Base-by-base conservation (phyloP, 1,284 basidiomycete genomes). In the Leccinum fallax region DNA sequence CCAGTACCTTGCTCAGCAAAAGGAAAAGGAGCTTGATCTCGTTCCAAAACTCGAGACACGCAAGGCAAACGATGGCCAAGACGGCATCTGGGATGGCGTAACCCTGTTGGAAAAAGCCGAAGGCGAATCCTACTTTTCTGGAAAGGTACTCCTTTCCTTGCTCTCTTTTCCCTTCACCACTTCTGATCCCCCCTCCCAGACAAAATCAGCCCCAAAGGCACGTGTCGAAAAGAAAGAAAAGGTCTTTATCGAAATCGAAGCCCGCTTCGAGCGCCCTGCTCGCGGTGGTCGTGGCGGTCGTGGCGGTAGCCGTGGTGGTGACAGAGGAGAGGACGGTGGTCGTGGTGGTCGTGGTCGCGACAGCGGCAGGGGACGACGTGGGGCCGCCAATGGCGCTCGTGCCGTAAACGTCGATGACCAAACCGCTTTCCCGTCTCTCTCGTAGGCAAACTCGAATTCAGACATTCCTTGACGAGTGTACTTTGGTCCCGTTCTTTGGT, bases 371-470 rank as follows among this genome's bases (percentile, higher is more conserved):
- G 76, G 30, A 32, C 30, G 73, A 57, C 72, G 76, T 56, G 74
- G 68, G 59, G 63, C 53, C 30, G 28, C 28, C 8, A 26, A 69
- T n/a, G 15, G 36, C 24, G 58, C 66, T 60, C 1, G 34, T 55
- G 65, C 77, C 59, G 79, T 92, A 78, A 83, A 89, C 72, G 87
- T 92, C 67, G 85, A 86, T 71, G 93, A 95, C 77, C 83, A 92
- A 77, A 81, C 79, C 36, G 92, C 91, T 61, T 95, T 95, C 87
- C 93, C 93, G 58, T 91, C 92, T 66, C 83, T 94, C 67, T 82
- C 88, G 72, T 91, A 77, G 78, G 65, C 61, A 62, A 62, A 60
- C 48, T 24, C 57, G 54, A 55, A 40, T 56, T 32, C 59, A 43
- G 59, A 61, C 55, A 64, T 46, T 4, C 36, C 34, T 46, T 48